Evolutionary conservation across 2,329 filamentous ascomycete genomes (phyloP), one percentile per base, ranked within the genome.

Genomic region (Trichophyton simii): DNA sequence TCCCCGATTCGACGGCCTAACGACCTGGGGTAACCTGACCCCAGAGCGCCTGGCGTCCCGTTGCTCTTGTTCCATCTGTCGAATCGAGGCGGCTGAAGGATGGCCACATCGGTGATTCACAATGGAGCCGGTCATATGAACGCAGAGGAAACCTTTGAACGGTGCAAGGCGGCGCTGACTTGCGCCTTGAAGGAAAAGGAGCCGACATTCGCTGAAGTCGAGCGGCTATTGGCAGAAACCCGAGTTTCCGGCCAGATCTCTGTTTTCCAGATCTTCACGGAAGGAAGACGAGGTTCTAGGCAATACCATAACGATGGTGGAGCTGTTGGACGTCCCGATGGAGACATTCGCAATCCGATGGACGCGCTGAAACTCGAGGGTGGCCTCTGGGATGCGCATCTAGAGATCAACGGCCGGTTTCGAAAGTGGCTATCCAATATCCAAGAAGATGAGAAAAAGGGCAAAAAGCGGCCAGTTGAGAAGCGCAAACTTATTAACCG

Each of bases 401-500:
- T 83, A 64, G 82, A 83, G 67, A 85, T 95, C 72, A 95, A 94
- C 71, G 81, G 79, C 67, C 84, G 86, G 70, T 96, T 92, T 76
- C 83, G 89, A 69, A 86, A 85, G 69, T 79, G 84, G 61, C 77
- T 92, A 65, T 78, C 79, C 66, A 75, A 80, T 72, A 82, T 76
- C 73, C 76, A 75, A 59, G 76, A 81, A 66, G 78, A 78, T 62
- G 72, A 73, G 38, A 57, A 59, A 42, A 52, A 41, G 46, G 75
- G 75, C 62, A 80, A 79, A 67, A 80, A 80, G 68, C 79, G 78
- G 67, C 77, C 79, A 61, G 82, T 85, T 54, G 81, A 84, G 73
- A 84, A 84, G 68, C 84, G 91, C 65, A 94, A 91, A 73, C 78
- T 92, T 58, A 87, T 89, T 72, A 91, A 88, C 74, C 81, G 86